Conservation (phyloP, 2,329 filamentous ascomycete genomes). For the Pseudogymnoascus verrucosus region DNA sequence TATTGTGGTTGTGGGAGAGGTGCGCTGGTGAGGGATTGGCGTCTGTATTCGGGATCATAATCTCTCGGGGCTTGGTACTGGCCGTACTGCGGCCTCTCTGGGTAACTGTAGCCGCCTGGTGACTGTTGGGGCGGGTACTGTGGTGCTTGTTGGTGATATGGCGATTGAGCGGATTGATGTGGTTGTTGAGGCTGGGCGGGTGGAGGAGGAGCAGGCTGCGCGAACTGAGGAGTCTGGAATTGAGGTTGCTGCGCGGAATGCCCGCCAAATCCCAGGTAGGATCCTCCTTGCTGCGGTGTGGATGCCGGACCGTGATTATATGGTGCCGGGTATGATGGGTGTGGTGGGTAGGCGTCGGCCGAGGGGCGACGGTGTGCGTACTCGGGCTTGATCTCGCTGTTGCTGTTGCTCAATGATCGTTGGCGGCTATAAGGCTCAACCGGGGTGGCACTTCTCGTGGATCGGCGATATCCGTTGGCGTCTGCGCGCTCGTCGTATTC, state of each 20-base stretch:
- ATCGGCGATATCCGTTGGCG: conserved; percentile 51
- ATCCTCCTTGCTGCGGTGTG: conserved; percentile 22
- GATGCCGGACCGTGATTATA: conserved; percentile 14
- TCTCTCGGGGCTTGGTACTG: neutral
- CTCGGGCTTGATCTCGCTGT: conserved; percentile 36
- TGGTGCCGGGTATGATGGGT: conserved; percentile 23
- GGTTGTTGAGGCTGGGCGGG: conserved; percentile 21
- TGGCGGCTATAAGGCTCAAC: conserved; percentile 33
- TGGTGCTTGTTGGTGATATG: conserved; percentile 14
- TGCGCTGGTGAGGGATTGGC: conserved; percentile 6
- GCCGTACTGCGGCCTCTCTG: conserved; percentile 13
- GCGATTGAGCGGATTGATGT: conserved; percentile 14
- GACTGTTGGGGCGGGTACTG: conserved; percentile 1
- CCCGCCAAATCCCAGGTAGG: neutral
- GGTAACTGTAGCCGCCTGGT: neutral
- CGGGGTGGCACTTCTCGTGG: conserved; percentile 26
- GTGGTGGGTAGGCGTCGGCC: conserved; percentile 34
- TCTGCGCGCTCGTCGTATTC: conserved; percentile 44
- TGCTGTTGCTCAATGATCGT: conserved; percentile 54
- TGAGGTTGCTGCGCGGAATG: conserved; percentile 11
- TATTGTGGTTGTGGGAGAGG: neutral
- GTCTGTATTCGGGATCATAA: conserved; percentile 18
- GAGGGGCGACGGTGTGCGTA: conserved; percentile 42
- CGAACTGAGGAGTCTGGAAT: conserved; percentile 18
- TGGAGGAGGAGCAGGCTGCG: conserved; percentile 19